Evolutionary conservation across 1,284 basidiomycete species (phyloP).

Genomic region (Coniophora puteana): DNA sequence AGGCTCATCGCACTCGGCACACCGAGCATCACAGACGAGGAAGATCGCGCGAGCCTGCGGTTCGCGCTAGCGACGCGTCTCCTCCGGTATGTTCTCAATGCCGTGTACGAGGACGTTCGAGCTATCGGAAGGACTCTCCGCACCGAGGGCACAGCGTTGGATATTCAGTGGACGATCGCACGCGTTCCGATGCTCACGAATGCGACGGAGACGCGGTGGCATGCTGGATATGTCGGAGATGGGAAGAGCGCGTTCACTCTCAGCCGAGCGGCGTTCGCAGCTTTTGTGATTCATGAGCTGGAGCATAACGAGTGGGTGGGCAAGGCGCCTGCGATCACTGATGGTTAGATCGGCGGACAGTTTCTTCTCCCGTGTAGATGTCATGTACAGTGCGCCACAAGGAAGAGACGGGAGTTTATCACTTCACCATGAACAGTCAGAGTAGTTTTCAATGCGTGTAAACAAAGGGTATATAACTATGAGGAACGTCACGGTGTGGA

Average conservation of each 20-base stretch:
- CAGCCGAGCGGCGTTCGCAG: constrained; percentile 53
- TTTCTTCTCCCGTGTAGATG: too few relatives aligned
- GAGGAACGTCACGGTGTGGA: too few relatives aligned
- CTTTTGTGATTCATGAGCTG: constrained; percentile 56
- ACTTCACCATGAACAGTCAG: too few relatives aligned
- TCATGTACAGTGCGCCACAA: too few relatives aligned
- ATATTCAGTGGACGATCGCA: constrained; percentile 68
- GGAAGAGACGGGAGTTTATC: too few relatives aligned
- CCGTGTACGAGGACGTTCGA: constrained; percentile 45
- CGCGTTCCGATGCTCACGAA: constrained; percentile 59
- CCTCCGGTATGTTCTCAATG: constrained; percentile 30
- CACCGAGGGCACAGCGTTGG: constrained; percentile 41
- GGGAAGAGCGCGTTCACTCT: constrained; percentile 43
- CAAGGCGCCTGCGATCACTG: constrained; percentile 18
- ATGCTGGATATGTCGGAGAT: constrained; percentile 65
- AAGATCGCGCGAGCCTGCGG: constrained; percentile 49
- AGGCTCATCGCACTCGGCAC: constrained; percentile 66
- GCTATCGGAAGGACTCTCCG: constrained; percentile 53
- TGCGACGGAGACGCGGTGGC: constrained; percentile 36
- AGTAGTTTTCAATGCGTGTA: too few relatives aligned
- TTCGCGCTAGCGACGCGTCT: constrained; percentile 36
- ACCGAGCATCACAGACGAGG: constrained; percentile 54
- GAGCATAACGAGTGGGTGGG: constrained; percentile 45
- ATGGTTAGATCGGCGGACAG: too few relatives aligned
- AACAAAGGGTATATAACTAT: too few relatives aligned